These are phyloP conservation scores for Ceratocystis papillata DNA, from an alignment of 2,329 filamentous ascomycete species.

Conservation along the genomic window DNA sequence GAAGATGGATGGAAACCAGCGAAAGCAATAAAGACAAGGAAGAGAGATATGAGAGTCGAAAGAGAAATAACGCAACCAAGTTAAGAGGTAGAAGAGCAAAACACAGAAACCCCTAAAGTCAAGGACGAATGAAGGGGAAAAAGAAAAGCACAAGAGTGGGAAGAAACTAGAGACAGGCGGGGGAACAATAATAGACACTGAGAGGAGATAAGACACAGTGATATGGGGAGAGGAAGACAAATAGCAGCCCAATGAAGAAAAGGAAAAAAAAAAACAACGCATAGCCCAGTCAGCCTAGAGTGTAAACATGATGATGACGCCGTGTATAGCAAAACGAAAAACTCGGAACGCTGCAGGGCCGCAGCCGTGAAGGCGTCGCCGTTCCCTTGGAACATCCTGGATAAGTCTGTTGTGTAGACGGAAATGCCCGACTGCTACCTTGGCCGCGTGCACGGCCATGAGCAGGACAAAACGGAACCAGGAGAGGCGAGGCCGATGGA, in stretches of 20 bases:
- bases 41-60: neutral
- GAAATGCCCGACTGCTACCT: neutral
- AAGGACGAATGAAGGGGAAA: constrained; percentile 13
- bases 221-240: constrained; percentile 1
- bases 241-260: neutral
- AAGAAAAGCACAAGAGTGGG: constrained; percentile 15
- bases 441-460: neutral
- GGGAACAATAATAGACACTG: constrained; percentile 14
- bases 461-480: neutral
- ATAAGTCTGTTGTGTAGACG: neutral
- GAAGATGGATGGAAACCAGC: constrained; percentile 12
- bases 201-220: neutral
- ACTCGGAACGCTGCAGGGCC: constrained; percentile 16
- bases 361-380: neutral
- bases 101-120: neutral
- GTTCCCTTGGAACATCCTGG: neutral
- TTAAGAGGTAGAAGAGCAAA: constrained; percentile 12
- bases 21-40: constrained; percentile 13
- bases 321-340: constrained; percentile 23
- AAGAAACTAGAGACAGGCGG: constrained; percentile 15
- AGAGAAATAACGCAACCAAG: constrained; percentile 13
- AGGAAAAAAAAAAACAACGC: neutral
- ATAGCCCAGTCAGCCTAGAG: constrained; percentile 20
- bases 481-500: neutral
- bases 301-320: constrained; percentile 18